Conservation (phyloP, 2,329 filamentous ascomycete species). For the Fusarium citri region DNA sequence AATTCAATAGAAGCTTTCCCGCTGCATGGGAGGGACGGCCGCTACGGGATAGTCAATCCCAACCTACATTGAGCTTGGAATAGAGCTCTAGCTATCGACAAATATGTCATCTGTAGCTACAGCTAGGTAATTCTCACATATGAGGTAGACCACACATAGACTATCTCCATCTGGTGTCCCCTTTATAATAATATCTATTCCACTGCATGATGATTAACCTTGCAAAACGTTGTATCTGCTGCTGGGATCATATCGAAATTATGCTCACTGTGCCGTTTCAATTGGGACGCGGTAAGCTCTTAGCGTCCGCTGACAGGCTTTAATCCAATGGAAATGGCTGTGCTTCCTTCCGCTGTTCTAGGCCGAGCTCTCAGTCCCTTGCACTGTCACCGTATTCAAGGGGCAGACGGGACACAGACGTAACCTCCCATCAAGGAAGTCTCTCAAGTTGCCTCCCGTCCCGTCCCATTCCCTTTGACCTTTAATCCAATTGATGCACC, state of each 20-base stretch:
- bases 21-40: slow-evolving; percentile 16
- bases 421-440: not conserved
- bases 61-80: not conserved
- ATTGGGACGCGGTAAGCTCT: slow-evolving; percentile 25
- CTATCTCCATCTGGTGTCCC: not conserved
- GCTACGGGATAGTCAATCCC: slow-evolving; percentile 6
- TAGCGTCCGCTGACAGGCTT: slow-evolving; percentile 17
- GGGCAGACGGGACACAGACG: not conserved
- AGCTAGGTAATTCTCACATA: not conserved
- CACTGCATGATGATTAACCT: slow-evolving; percentile 17
- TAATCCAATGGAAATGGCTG: not conserved
- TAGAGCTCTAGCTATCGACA: not conserved
- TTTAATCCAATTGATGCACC: slow-evolving; percentile 11
- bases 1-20: slow-evolving; percentile 22
- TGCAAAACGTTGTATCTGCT: slow-evolving; percentile 7
- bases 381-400: slow-evolving; percentile 19
- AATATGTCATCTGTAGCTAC: not conserved
- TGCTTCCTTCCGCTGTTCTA: not conserved
- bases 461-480: not conserved
- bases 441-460: slow-evolving; percentile 1
- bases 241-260: slow-evolving; percentile 16
- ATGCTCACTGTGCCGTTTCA: slow-evolving; percentile 15
- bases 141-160: not conserved
- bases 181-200: slow-evolving; percentile 4
- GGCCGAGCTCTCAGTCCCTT: not conserved